phyloP scores from a whole-genome alignment of 2,329 filamentous ascomycete species.

The Penicillium freii region DNA sequence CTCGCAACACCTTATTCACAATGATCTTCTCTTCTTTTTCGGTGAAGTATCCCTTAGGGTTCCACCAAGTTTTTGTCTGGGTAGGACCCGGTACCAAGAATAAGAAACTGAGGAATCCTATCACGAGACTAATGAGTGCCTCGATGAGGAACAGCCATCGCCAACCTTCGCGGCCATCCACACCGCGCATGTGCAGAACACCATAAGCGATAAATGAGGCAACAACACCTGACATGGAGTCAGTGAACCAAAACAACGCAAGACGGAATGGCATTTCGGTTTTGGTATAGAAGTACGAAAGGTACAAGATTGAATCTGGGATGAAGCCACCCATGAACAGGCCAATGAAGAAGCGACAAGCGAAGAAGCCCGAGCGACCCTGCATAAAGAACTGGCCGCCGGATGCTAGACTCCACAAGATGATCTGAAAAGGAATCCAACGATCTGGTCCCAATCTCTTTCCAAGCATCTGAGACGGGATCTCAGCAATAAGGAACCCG shows the following conservation, averaged over 20 bases:
- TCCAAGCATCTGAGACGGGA: conserved; percentile 34
- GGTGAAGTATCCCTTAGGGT: conserved; percentile 62
- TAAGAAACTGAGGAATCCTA: conserved; percentile 45
- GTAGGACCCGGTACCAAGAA: conserved; percentile 41
- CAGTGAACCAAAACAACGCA: conserved; percentile 40
- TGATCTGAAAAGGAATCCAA: conserved; percentile 33
- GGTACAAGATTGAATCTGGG: conserved; percentile 41
- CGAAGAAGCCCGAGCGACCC: conserved; percentile 40
- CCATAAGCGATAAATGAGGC: conserved; percentile 38
- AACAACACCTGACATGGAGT: conserved; percentile 33
- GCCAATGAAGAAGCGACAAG: conserved; percentile 46
- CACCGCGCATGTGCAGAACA: conserved; percentile 42
- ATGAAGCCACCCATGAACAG: conserved; percentile 54
- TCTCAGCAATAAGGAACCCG: conserved; percentile 31
- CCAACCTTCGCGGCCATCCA: conserved; percentile 46
- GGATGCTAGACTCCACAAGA: conserved; percentile 27
- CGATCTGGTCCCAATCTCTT: conserved; percentile 30
- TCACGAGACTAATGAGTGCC: conserved; percentile 43
- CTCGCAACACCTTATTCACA: conserved; percentile 56
- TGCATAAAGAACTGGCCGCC: conserved; percentile 30
- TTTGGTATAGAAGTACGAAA: conserved; percentile 43
- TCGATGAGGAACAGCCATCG: conserved; percentile 47
- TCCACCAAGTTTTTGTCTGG: conserved; percentile 54
- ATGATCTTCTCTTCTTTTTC: conserved; percentile 62
- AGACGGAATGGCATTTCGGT: conserved; percentile 37